Conservation (phyloP, 306 rosid genomes). For the Malus sieversii region DNA sequence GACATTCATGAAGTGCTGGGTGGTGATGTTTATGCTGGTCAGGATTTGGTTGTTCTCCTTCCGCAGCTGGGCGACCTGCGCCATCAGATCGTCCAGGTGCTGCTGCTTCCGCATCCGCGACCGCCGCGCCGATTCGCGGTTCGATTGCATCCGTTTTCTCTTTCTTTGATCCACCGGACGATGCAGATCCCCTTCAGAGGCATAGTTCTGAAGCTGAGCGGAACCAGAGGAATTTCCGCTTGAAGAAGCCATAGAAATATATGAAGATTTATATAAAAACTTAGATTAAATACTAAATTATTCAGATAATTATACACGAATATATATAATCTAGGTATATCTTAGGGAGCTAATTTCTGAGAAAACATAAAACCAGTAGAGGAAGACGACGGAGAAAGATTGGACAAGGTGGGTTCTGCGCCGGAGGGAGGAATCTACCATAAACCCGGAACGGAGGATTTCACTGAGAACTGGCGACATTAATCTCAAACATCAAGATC, state of each 20-base stretch:
- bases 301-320: neutral
- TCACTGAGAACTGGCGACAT: slow-evolving; percentile 97
- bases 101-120: slow-evolving; percentile 74
- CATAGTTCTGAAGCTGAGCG: slow-evolving; percentile 39
- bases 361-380: slow-evolving; percentile 89
- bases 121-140: slow-evolving; percentile 79
- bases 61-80: slow-evolving; percentile 24
- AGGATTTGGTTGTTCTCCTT: slow-evolving; percentile 44
- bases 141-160: slow-evolving; percentile 71
- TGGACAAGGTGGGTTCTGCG: slow-evolving; percentile 89
- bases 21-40: slow-evolving; percentile 34
- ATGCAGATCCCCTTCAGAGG: slow-evolving; percentile 56
- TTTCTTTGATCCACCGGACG: slow-evolving; percentile 53
- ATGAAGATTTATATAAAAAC: neutral
- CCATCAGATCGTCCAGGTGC: slow-evolving; percentile 56
- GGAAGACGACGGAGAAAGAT: slow-evolving; percentile 87
- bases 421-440: slow-evolving; percentile 64
- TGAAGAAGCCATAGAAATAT: slow-evolving; percentile 40
- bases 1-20: slow-evolving; percentile 38
- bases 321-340: slow-evolving; percentile 1
- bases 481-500: slow-evolving; percentile 52
- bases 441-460: slow-evolving; percentile 86
- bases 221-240: slow-evolving; percentile 60
- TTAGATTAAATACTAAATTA: neutral
- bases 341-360: slow-evolving; percentile 30